phyloP scores from a whole-genome alignment of 1,284 basidiomycete species.

The Rhodotorula sp. region DNA sequence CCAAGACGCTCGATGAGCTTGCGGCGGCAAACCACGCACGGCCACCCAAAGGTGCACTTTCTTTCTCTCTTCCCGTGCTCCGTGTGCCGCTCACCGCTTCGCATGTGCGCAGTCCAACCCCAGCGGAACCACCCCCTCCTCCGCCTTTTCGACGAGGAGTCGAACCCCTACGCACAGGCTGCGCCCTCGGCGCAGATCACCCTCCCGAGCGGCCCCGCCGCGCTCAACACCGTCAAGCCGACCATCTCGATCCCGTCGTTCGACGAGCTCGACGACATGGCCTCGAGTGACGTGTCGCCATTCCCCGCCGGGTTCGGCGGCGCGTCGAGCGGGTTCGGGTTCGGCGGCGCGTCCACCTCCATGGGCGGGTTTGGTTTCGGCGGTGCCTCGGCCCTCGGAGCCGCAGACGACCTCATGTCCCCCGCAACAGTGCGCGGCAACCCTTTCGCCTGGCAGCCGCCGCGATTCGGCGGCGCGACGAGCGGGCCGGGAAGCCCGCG shows the following conservation, averaged over 20 bases:
- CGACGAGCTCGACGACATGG: constrained; percentile 34
- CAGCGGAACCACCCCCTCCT: constrained; percentile 42
- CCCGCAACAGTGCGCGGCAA: constrained; percentile 26
- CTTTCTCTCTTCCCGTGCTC: neutral
- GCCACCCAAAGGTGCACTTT: constrained; percentile 23
- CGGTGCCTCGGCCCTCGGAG: constrained; percentile 3
- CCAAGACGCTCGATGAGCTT: constrained; percentile 19
- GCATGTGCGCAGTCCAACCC: neutral
- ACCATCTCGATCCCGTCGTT: constrained; percentile 41
- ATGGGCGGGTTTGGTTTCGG: constrained; percentile 2
- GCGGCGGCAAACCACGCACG: constrained; percentile 23
- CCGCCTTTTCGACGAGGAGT: constrained; percentile 44
- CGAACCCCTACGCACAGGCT: constrained; percentile 30
- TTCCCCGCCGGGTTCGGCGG: neutral
- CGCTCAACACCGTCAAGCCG: constrained; percentile 34
- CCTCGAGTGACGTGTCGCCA: neutral
- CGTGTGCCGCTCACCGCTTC: neutral
- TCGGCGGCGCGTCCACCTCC: constrained; percentile 6
- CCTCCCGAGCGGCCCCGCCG: constrained; percentile 23
- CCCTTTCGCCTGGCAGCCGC: constrained; percentile 9
- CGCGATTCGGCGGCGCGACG: neutral
- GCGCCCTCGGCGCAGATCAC: constrained; percentile 3
- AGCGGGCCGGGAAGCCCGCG: neutral
- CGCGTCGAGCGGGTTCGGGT: neutral
- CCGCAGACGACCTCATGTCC: constrained; percentile 27